A percentile compares a stretch with the other conserved stretches of the same genome.
These are phyloP conservation scores for Phyllosticta paracitricarpa DNA, from an alignment of 2,329 filamentous ascomycete species.

Conservation along the genomic window DNA sequence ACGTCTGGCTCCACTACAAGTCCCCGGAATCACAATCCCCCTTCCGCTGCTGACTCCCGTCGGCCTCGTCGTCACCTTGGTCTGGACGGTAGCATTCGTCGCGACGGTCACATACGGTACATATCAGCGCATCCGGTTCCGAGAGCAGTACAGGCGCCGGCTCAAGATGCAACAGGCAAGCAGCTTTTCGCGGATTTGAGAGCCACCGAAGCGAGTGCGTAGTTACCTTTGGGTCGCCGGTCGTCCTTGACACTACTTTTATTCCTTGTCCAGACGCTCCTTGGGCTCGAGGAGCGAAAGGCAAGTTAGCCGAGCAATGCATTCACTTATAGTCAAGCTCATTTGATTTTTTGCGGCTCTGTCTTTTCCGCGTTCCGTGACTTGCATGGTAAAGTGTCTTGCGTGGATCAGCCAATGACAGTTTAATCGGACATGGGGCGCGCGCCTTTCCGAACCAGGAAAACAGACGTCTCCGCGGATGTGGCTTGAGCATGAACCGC, in stretches of 20 bases:
- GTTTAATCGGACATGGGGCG: background rate
- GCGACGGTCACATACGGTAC: conserved; percentile 54
- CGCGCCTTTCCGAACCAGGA: background rate
- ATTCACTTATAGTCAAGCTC: background rate
- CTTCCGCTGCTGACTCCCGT: conserved; percentile 50
- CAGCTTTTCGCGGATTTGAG: background rate
- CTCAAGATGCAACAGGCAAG: conserved; percentile 29
- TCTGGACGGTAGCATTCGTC: conserved; percentile 50
- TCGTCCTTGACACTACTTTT: no score
- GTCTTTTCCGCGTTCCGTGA: background rate
- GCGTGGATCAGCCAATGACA: background rate
- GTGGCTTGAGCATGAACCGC: background rate
- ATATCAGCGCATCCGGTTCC: conserved; percentile 54
- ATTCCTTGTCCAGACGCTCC: background rate
- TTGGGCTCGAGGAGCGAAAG: background rate
- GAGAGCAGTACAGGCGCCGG: conserved; percentile 51
- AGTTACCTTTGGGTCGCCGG: no score
- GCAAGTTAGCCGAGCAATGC: background rate
- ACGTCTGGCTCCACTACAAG: conserved; percentile 39
- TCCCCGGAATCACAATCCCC: conserved; percentile 2
- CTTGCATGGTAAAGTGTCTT: background rate
- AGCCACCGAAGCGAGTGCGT: no score
- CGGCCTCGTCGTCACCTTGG: conserved; percentile 54
- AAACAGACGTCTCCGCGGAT: background rate
- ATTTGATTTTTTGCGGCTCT: background rate